Percentiles rank a stretch among this genome's conserved stretches.
phyloP scores from a whole-genome alignment of 768 basidiomycete genomes.

The Agrocybe chaxingu region DNA sequence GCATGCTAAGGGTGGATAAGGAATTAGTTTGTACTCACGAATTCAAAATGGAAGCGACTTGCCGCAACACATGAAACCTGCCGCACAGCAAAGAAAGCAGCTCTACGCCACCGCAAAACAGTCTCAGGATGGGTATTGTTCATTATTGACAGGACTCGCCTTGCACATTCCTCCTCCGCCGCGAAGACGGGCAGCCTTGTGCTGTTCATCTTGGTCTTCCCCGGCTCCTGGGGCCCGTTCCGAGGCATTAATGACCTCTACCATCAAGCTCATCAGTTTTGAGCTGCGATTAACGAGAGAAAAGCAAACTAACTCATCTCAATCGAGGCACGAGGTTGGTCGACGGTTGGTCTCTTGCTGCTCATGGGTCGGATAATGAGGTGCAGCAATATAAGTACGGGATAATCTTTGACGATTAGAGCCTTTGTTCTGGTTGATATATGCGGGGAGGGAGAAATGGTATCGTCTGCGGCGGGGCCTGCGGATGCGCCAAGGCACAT shows the following conservation, averaged over 20 bases:
- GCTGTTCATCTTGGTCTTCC: neutral
- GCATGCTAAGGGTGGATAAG: constrained; percentile 6
- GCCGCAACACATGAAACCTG: constrained; percentile 11
- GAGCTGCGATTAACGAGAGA: neutral
- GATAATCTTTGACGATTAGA: too few species aligned
- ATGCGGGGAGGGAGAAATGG: too few species aligned
- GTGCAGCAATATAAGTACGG: too few species aligned
- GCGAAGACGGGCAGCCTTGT: neutral
- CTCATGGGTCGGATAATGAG: too few species aligned
- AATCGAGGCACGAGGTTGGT: neutral
- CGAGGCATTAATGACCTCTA: neutral
- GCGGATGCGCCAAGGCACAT: too few species aligned
- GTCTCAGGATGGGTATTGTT: too few species aligned
- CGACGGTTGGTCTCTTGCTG: neutral
- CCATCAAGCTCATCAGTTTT: too few species aligned
- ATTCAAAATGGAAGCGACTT: neutral
- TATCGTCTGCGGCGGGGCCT: too few species aligned
- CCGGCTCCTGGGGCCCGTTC: neutral
- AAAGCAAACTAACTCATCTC: constrained; percentile 7
- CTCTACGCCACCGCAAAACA: neutral
- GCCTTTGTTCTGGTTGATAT: too few species aligned
- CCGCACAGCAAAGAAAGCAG: constrained; percentile 9
- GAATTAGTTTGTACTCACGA: neutral
- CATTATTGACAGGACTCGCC: neutral
- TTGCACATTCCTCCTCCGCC: constrained; percentile 2